Evolutionary conservation across 2,329 filamentous ascomycete genomes (phyloP), one percentile per base, ranked within the genome.

Genomic region (Endocalyx cinctus): DNA sequence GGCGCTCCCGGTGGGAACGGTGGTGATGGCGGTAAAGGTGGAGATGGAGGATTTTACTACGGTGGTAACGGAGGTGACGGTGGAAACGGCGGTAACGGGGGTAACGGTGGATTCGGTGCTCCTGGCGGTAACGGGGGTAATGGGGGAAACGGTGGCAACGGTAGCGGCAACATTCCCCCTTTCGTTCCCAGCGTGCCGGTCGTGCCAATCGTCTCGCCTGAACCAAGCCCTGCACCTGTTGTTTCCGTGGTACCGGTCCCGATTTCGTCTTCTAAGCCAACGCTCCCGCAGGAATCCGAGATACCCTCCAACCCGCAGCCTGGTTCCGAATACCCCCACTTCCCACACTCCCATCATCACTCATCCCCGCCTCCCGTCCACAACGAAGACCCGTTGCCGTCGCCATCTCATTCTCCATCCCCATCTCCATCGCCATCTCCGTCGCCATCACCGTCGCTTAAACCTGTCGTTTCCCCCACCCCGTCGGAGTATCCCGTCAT

Each of bases 61-160:
- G 30, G 35, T 25, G 25, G 23, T 5, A 32, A 31, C 13, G 29
- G 34, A 23, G 17, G 26, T 22, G 25, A 17, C 27, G 27, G 27
- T 17, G 26, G 32, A 22, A 10, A 19, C 13, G 29, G 32, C 13
- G 19, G 27, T 15, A 27, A 32, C 12, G 18, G 32, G 17, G 20
- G 28, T 5, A 5, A 15, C n/a, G 29, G 29, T 5, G 26, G 17
- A 5, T 19, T 17, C 20, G 33, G 33, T 4, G 33, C 17, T 12
- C n/a, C 18, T 19, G 34, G 27, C 17, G 34, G 20, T 14, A 25
- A 17, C 13, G 32, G 33, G 10, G 29, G 34, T 7, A 33, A 37
- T 13, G 34, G 34, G n/a, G 23, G 29, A 6, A 12, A 27, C 25
- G 28, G 34, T 16, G 30, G 30, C 13, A 29, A 18, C 8, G 30